These are phyloP conservation scores for Blastocystis hominis DNA, from an alignment of 352 stramenopile genomes.

Conservation along the genomic window DNA sequence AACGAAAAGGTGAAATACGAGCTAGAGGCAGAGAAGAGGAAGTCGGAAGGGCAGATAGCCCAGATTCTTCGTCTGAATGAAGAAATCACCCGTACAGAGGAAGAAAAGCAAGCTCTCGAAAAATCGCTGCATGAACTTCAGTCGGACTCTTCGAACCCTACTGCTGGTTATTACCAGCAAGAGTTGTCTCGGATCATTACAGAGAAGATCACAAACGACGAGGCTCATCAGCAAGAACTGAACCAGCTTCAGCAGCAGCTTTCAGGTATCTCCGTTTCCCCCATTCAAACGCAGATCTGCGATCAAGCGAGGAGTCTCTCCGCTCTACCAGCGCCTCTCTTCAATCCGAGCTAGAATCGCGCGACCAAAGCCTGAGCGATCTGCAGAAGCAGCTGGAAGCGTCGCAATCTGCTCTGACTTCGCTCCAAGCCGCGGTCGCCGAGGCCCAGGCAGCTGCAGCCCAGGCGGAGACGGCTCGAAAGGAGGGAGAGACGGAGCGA, in stretches of 20 bases:
- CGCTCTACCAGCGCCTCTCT: not conserved
- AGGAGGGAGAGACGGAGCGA: not conserved
- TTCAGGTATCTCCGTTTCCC: not conserved
- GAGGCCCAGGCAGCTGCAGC: not conserved
- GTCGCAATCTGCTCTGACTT: not conserved
- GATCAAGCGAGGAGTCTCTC: not conserved
- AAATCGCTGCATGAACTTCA: not conserved
- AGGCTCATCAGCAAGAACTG: not conserved
- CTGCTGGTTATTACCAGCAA: constrained; percentile 1
- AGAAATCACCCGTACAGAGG: not conserved
- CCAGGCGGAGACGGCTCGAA: not conserved
- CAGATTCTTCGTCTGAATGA: constrained; percentile 16
- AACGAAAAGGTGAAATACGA: not conserved
- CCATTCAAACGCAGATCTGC: not conserved
- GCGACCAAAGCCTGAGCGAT: not conserved
- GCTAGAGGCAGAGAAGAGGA: not conserved
- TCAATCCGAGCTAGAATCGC: not conserved
- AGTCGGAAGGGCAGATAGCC: not conserved
- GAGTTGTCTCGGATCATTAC: not conserved
- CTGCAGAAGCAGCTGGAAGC: not conserved
- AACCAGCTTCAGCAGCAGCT: not conserved
- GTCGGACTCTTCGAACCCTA: not conserved
- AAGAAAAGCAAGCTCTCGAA: constrained; percentile 14
- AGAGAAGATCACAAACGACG: not conserved
- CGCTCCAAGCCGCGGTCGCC: not conserved